Conservation (phyloP, 176 grass and related monocot genomes). For the Pontederia paniculata region DNA sequence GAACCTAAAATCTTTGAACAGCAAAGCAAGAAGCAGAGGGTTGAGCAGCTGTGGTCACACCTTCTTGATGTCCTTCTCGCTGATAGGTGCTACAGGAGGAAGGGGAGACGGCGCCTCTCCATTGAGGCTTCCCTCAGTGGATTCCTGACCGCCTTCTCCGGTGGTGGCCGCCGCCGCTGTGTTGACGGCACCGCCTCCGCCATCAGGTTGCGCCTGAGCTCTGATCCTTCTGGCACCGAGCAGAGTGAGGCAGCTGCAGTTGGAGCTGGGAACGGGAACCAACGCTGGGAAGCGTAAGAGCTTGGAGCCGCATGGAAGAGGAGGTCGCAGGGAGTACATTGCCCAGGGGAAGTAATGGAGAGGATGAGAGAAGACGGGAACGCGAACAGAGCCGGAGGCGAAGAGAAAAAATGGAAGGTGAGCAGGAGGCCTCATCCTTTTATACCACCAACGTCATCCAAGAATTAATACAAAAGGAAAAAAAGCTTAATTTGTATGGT, state of each 20-base stretch:
- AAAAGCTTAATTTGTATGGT: too few relatives aligned
- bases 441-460: too few relatives aligned
- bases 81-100: constrained; percentile 31
- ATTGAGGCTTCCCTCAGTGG: not conserved
- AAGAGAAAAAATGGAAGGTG: not conserved
- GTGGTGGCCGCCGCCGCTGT: constrained; percentile 18
- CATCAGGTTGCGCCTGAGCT: constrained; percentile 22
- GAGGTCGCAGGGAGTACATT: constrained; percentile 12
- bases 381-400: not conserved
- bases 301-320: constrained; percentile 18
- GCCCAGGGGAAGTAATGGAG: not conserved
- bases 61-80: constrained; percentile 93
- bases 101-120: not conserved
- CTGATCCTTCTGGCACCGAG: constrained; percentile 16
- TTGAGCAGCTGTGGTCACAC: constrained; percentile 3
- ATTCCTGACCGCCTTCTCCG: constrained; percentile 7
- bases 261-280: constrained; percentile 20
- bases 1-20: too few relatives aligned
- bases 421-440: too few relatives aligned
- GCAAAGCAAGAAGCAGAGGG: too few relatives aligned
- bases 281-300: not conserved
- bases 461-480: not conserved
- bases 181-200: constrained; percentile 23
- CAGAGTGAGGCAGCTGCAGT: constrained; percentile 1
- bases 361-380: not conserved